These are phyloP conservation scores for Ascochyta rabiei DNA, from an alignment of 2,329 filamentous ascomycete genomes.

Conservation along the genomic window DNA sequence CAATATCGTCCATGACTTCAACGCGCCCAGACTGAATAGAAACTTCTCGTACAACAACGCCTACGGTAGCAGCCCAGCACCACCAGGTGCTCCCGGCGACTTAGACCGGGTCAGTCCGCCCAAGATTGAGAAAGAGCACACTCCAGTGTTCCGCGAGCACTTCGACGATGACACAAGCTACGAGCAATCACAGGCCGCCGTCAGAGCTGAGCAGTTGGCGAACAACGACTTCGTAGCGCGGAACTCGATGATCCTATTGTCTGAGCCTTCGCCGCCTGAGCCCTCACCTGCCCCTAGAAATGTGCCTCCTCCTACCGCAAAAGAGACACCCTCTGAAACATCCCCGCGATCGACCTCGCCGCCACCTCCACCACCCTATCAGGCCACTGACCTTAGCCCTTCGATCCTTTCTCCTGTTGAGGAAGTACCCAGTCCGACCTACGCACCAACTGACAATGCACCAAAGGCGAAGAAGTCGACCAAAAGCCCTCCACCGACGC, in stretches of 20 bases:
- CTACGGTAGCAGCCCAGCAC: constrained; percentile 24
- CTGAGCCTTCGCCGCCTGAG: constrained; percentile 27
- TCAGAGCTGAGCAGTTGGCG: constrained; percentile 55
- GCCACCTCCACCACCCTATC: constrained; percentile 26
- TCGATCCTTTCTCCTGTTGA: constrained; percentile 44
- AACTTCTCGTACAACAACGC: constrained; percentile 46
- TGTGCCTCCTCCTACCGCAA: constrained; percentile 10
- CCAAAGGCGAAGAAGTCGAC: constrained; percentile 43
- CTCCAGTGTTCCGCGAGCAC: constrained; percentile 66
- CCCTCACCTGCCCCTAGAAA: constrained; percentile 16
- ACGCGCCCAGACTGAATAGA: constrained; percentile 60
- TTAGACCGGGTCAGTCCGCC: constrained; percentile 40
- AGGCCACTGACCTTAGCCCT: constrained; percentile 27
- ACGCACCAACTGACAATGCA: constrained; percentile 32
- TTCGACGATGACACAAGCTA: constrained; percentile 60
- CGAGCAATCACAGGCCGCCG: constrained; percentile 48
- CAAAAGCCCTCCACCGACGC: constrained; percentile 43
- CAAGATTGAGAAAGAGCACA: constrained; percentile 54
- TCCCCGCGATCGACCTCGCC: constrained; percentile 14
- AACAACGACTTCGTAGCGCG: constrained; percentile 56
- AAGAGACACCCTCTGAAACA: constrained; percentile 21
- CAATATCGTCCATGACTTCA: constrained; percentile 69
- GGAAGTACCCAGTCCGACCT: constrained; percentile 37
- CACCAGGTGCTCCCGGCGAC: constrained; percentile 17
- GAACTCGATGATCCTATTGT: constrained; percentile 45